These are phyloP conservation scores for Cordyceps javanica DNA, from an alignment of 2,329 filamentous ascomycete species.

Conservation along the genomic window DNA sequence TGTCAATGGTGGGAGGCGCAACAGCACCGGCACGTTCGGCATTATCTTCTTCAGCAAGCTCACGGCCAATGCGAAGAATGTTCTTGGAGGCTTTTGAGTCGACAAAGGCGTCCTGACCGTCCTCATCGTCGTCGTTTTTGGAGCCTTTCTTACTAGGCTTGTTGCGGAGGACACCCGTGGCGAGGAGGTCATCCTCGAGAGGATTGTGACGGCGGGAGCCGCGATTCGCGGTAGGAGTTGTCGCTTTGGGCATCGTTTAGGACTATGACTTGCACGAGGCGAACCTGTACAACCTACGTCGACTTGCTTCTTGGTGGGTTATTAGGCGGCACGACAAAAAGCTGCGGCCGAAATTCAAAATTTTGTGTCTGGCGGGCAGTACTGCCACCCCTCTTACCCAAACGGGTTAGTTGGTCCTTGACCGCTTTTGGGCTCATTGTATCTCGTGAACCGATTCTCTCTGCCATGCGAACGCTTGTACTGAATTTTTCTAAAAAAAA, in stretches of 20 bases:
- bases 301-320: conserved; percentile 6
- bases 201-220: conserved; percentile 75
- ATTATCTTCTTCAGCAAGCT: conserved; percentile 75
- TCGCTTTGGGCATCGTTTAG: conserved; percentile 72
- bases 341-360: conserved; percentile 16
- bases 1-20: conserved; percentile 37
- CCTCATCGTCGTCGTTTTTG: conserved; percentile 50
- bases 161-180: conserved; percentile 64
- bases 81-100: conserved; percentile 83
- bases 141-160: conserved; percentile 66
- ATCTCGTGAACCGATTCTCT: background rate
- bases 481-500: background rate
- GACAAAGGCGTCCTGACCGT: conserved; percentile 65
- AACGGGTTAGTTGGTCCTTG: conserved; percentile 25
- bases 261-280: background rate
- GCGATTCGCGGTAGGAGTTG: conserved; percentile 49
- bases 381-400: conserved; percentile 31
- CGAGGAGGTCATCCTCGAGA: conserved; percentile 78
- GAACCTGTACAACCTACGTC: background rate
- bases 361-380: conserved; percentile 17
- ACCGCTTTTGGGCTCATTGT: conserved; percentile 24
- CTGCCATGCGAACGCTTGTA: no score
- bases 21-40: conserved; percentile 33
- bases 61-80: conserved; percentile 84
- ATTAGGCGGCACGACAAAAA: background rate